Percentiles rank a stretch among this genome's conserved stretches.
Conservation (phyloP, 2,329 filamentous ascomycete species). For the Fusarium newnesense region DNA sequence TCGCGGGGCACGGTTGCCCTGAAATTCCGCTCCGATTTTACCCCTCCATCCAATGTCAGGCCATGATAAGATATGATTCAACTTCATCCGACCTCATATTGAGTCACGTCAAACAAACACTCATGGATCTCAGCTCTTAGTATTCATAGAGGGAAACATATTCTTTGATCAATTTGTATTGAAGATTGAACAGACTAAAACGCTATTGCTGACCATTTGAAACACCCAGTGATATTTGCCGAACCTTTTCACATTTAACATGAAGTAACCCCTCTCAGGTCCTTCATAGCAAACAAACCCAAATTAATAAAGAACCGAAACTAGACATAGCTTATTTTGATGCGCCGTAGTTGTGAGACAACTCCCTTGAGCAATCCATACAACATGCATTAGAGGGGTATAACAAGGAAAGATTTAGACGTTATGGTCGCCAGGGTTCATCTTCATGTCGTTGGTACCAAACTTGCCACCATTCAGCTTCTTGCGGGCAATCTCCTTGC, state of each 20-base stretch:
- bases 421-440: slow-evolving; percentile 37
- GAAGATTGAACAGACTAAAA: slow-evolving; percentile 23
- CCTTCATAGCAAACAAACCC: slow-evolving; percentile 20
- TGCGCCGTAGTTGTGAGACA: slow-evolving; percentile 36
- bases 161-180: slow-evolving; percentile 24
- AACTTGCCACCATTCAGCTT: slow-evolving; percentile 21
- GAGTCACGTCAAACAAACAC: not conserved
- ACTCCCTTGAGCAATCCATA: slow-evolving; percentile 13
- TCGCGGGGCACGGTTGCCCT: slow-evolving; percentile 35
- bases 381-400: slow-evolving; percentile 37
- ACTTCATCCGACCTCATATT: not conserved
- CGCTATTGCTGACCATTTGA: slow-evolving; percentile 23
- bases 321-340: slow-evolving; percentile 37
- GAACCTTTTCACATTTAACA: slow-evolving; percentile 3
- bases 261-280: not conserved
- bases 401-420: slow-evolving; percentile 28
- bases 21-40: slow-evolving; percentile 35
- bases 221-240: slow-evolving; percentile 26
- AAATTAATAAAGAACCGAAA: slow-evolving; percentile 30
- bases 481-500: slow-evolving; percentile 35
- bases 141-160: not conserved
- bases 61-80: slow-evolving; percentile 1
- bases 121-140: no score
- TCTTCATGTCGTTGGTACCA: slow-evolving; percentile 14
- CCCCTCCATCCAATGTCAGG: slow-evolving; percentile 27